Evolutionary conservation across 75 land plant genomes (phyloP).

Genomic region (Pinus taeda): DNA sequence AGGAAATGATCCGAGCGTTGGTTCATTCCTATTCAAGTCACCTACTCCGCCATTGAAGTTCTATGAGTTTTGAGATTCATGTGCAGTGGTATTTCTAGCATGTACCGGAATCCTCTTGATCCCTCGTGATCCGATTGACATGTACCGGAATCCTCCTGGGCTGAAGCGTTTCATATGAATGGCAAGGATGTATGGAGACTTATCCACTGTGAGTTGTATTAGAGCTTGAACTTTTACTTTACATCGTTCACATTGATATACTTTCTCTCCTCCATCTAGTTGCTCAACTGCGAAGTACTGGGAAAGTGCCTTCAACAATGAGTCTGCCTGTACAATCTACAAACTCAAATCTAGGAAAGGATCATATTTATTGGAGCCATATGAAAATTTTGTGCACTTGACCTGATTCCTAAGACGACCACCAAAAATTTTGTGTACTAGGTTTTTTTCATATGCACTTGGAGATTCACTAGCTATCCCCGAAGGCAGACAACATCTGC

Average conservation of each 20-base stretch:
- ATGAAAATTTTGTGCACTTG: slow-evolving; percentile 76
- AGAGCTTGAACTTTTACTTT: slow-evolving; percentile 84
- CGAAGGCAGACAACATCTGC: slow-evolving; percentile 76
- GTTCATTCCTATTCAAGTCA: too few species aligned
- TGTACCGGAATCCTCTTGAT: too few species aligned
- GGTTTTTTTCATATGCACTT: slow-evolving; percentile 71
- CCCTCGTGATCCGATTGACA: too few species aligned
- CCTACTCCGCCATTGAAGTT: too few species aligned
- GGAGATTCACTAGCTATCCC: slow-evolving; percentile 67
- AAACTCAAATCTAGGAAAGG: slow-evolving; percentile 93
- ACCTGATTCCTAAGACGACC: slow-evolving; percentile 94
- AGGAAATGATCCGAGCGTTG: too few species aligned
- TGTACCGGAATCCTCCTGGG: slow-evolving; percentile 36
- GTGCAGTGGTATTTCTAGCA: too few species aligned
- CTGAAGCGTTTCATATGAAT: slow-evolving; percentile 89
- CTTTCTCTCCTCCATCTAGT: slow-evolving; percentile 79
- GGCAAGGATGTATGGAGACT: slow-evolving; percentile 78
- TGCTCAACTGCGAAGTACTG: slow-evolving; percentile 77
- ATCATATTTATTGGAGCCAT: slow-evolving; percentile 77
- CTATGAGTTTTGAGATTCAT: too few species aligned
- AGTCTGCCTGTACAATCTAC: slow-evolving; percentile 77
- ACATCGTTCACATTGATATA: slow-evolving; percentile 79
- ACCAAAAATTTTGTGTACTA: slow-evolving; percentile 93
- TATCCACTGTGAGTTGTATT: slow-evolving; percentile 82
- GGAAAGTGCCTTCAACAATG: slow-evolving; percentile 74